Evolutionary conservation across 2,329 filamentous ascomycete genomes (phyloP).

Genomic region (Arthrobotrys megalospora): DNA sequence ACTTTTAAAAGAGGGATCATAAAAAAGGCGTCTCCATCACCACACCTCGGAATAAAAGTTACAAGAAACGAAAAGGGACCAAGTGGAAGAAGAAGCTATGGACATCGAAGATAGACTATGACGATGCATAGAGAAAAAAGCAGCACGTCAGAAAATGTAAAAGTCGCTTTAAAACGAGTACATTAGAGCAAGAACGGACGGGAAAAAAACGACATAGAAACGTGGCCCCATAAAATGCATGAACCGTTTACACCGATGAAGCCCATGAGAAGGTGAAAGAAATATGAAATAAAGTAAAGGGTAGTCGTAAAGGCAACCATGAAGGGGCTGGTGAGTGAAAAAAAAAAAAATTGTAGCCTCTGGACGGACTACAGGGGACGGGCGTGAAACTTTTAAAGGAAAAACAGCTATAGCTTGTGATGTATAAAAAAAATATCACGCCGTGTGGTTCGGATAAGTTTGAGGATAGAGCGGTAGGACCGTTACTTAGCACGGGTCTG

Average conservation of each 20-base stretch:
- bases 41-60: conserved; percentile 53
- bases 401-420: conserved; percentile 2
- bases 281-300: conserved; percentile 31
- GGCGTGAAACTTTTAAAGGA: conserved; percentile 1
- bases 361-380: background rate
- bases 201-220: conserved; percentile 38
- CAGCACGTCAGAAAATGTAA: conserved; percentile 58
- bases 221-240: conserved; percentile 58
- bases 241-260: conserved; percentile 51
- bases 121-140: conserved; percentile 60
- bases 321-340: background rate
- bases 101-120: conserved; percentile 58
- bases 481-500: conserved; percentile 8
- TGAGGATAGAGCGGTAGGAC: background rate
- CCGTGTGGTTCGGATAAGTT: background rate
- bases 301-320: background rate
- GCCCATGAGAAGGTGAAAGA: conserved; percentile 41
- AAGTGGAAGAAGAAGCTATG: conserved; percentile 59
- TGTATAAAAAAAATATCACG: conserved; percentile 17
- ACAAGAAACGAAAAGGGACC: conserved; percentile 63
- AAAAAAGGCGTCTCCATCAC: conserved; percentile 34
- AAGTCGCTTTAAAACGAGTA: conserved; percentile 54
- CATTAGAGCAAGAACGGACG: conserved; percentile 44
- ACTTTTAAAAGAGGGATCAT: conserved; percentile 41
- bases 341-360: background rate